These are phyloP conservation scores for Saccharomyces uvarum DNA, from an alignment of 1,139 yeast genomes.

Conservation along the genomic window DNA sequence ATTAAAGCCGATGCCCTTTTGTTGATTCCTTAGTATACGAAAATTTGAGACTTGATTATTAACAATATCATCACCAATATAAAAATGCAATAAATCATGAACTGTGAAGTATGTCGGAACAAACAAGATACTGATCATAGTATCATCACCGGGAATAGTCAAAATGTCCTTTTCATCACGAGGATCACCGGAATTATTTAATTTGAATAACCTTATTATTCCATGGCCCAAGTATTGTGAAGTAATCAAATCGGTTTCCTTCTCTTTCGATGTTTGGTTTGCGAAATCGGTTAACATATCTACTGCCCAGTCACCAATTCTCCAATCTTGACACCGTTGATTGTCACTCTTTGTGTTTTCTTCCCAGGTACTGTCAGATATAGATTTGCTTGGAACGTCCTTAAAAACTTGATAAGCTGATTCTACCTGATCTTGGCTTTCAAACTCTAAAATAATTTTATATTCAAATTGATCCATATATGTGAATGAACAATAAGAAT, in stretches of 20 bases:
- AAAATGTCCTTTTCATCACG: conserved; percentile 13
- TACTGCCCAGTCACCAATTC: conserved; percentile 10
- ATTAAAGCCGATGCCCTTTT: conserved; percentile 56
- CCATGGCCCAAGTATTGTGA: conserved; percentile 58
- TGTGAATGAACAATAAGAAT: neutral
- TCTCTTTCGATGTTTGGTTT: neutral
- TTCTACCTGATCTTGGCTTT: conserved; percentile 7
- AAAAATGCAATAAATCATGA: conserved; percentile 69
- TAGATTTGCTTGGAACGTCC: neutral
- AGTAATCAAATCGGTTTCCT: conserved; percentile 17
- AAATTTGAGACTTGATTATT: conserved; percentile 60
- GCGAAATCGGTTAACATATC: conserved; percentile 5
- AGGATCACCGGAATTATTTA: conserved; percentile 21
- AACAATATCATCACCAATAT: conserved; percentile 51
- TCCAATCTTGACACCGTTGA: conserved; percentile 13
- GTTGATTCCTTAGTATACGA: conserved; percentile 56
- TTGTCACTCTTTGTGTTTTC: neutral
- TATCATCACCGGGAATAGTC: conserved; percentile 44
- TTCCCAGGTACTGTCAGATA: neutral
- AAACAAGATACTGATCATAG: conserved; percentile 71
- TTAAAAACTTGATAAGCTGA: conserved; percentile 10
- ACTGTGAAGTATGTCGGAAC: conserved; percentile 85
- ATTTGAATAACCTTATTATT: conserved; percentile 59
- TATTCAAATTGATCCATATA: conserved; percentile 2
- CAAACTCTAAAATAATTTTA: conserved; percentile 2